phyloP scores from a whole-genome alignment of 495 filamentous ascomycete species.

The Penicillium chermesinum region DNA sequence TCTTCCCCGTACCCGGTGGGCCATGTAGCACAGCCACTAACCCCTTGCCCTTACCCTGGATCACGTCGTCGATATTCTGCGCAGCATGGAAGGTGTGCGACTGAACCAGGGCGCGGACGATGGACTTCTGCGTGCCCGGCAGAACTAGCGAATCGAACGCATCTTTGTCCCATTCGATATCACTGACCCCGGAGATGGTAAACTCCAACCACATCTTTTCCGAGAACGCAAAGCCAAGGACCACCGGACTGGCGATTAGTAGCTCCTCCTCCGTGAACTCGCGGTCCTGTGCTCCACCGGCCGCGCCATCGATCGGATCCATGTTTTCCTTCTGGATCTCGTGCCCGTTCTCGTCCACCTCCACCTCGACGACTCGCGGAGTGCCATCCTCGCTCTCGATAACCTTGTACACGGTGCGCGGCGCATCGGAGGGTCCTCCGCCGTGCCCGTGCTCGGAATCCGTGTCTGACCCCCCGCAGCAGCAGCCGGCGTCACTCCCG shows the following conservation, averaged over 20 bases:
- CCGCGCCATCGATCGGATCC: constrained; percentile 43
- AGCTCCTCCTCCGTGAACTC: constrained; percentile 82
- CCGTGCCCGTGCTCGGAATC: constrained; percentile 40
- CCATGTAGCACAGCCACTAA: constrained; percentile 75
- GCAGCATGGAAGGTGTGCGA: constrained; percentile 77
- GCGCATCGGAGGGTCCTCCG: constrained; percentile 49
- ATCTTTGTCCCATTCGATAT: constrained; percentile 77
- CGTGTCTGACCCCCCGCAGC: constrained; percentile 47
- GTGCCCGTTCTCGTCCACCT: constrained; percentile 55
- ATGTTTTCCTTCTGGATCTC: constrained; percentile 64
- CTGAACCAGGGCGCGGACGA: constrained; percentile 75
- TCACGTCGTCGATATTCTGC: constrained; percentile 78
- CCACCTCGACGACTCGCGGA: constrained; percentile 53
- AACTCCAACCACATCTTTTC: constrained; percentile 94
- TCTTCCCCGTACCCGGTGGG: constrained; percentile 84
- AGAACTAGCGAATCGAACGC: constrained; percentile 77
- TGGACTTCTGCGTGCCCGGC: constrained; percentile 68
- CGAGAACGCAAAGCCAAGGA: constrained; percentile 86
- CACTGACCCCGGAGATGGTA: constrained; percentile 72
- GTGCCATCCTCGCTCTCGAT: constrained; percentile 59
- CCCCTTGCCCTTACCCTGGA: constrained; percentile 72
- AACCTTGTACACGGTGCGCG: constrained; percentile 60
- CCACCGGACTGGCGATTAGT: constrained; percentile 82
- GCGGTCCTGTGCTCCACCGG: constrained; percentile 29
- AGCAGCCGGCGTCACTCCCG: constrained; percentile 34